Base-by-base conservation (phyloP, 768 basidiomycete species). In the Dentipellis fragilis region DNA sequence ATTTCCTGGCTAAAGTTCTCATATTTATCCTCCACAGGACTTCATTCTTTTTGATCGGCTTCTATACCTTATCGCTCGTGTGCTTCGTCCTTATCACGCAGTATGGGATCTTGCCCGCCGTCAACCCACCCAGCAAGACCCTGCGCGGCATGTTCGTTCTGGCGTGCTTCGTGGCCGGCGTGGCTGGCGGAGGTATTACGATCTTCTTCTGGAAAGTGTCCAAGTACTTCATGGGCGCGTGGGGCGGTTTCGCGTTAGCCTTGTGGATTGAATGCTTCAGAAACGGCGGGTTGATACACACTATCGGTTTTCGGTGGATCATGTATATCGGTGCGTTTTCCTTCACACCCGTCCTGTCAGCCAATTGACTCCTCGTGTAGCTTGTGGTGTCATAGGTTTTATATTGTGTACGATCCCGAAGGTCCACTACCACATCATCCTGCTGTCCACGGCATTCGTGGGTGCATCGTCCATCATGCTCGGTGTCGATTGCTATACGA, bases 201-300 rank as follows among this genome's bases (percentile, higher is more conserved):
- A 89, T 95, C 62, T 94, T 97, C 75, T 93, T 94, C 68, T 95
- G 87, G 87, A 88, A 93, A 65, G 86, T 79, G 35, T 83, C 93
- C 11, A 84, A 86, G 62, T 94, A 92, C 69, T 81, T 85, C 53
- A 82, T 83, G 59, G 88, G 86, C 37, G 88, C 83, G 4, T 89
- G 86, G 77, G 89, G 87, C 36, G 95, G 95, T 34, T 89, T 97
- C 61, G 84, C 89, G 12, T 68, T 96, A 56, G 93, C 78, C 23
- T 78, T 93, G 63, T 95, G 87, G 83, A 75, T 98, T 56, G 88
- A 96, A 64, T 89, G 84, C 64, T 87, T 93, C 71, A 79, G 78
- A 56, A 72, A 85, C 59, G 90, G 91, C 6, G 93, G 93, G 34
- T 70, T 95, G 58, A 88, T 97, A 63, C 74, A 72, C 48, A 76